Base-by-base conservation (phyloP, 768 basidiomycete genomes). In the Agaricus sinodeliciosus region DNA sequence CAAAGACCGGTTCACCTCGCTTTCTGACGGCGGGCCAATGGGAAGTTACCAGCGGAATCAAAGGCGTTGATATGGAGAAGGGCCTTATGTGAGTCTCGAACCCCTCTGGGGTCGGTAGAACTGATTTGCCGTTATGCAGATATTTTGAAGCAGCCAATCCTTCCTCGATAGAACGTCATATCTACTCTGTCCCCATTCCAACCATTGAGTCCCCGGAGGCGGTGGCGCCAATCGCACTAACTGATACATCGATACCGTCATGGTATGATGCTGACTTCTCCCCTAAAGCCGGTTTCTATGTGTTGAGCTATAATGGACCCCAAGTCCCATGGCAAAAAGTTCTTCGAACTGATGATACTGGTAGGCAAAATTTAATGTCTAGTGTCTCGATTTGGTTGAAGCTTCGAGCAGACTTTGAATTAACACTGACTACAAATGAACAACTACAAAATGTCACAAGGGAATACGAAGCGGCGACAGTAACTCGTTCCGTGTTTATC, bases 61-160 rank as follows among this genome's bases (percentile, higher is more conserved):
- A 77, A 52, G 87, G 79, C 4, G 80, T 97, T 26, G 88, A 97
- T 63, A 58, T 72, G 9, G 69, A 76, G 42, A 79, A 78, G 45
- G 80, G 82, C 25, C 62, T 87, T 31, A 85, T 93, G 90, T 96
- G 65, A 65, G 89, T 72, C 27, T n/a, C n/a, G n/a, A 27, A 27
- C 13, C 4, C n/a, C 25, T 12, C 18, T 22, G 12, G 27, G 35
- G 54, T 27, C 27, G 9, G 56, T 41, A 40, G 2, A 46, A 11
- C 28, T 26, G 28, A 31, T 31, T 56, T 52, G 18, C 50, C 47
- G 22, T 44, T n/a, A 45, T 60, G 31, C 63, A 94, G 92, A 39
- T 97, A 96, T 70, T 94, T 94, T 68, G 73, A 83, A 60, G 92
- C 90, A 11, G 89, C 94, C 7, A 85, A 81, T 54, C 87, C 92